phyloP scores from a whole-genome alignment of 192 early-diverging fungal genomes.

The Phlyctochytrium bullatum region DNA sequence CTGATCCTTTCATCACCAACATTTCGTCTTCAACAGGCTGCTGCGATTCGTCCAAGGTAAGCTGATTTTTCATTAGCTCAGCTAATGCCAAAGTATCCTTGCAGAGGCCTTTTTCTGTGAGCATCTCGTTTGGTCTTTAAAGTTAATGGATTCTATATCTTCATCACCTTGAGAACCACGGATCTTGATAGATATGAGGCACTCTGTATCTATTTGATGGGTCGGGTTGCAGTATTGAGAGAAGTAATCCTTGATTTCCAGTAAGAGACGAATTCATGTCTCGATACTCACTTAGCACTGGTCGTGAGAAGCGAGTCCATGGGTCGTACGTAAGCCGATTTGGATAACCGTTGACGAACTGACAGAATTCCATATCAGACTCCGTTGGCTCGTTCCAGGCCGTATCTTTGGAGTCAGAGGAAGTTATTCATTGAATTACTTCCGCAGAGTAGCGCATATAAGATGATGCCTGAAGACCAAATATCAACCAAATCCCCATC shows the following conservation, averaged over 20 bases:
- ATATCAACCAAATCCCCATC: conserved; percentile 63
- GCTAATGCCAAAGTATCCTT: conserved; percentile 58
- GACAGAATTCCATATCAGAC: conserved; percentile 57
- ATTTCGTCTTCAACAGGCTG: too few species aligned
- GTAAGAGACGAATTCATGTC: too few species aligned
- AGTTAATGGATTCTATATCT: neutral
- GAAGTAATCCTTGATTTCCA: too few species aligned
- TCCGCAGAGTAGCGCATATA: conserved; percentile 68
- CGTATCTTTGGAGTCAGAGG: conserved; percentile 43
- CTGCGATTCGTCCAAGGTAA: neutral
- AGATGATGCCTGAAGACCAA: conserved; percentile 69
- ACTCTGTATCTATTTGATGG: conserved; percentile 39
- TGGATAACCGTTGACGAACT: conserved; percentile 37
- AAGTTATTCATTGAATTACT: conserved; percentile 38
- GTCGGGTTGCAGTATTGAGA: conserved; percentile 50
- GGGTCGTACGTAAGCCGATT: conserved; percentile 43
- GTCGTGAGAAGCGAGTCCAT: conserved; percentile 47
- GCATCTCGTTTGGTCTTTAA: conserved; percentile 48
- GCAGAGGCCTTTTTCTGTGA: conserved; percentile 50
- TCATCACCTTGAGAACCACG: conserved; percentile 43
- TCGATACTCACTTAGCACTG: conserved; percentile 47
- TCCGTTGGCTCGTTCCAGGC: conserved; percentile 67
- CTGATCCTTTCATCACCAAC: too few species aligned
- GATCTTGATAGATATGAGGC: conserved; percentile 38
- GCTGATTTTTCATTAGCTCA: conserved; percentile 43